Evolutionary conservation across 2,329 filamentous ascomycete genomes (phyloP), one percentile per base, ranked within the genome.

Genomic region (Hypomyces rosellus): DNA sequence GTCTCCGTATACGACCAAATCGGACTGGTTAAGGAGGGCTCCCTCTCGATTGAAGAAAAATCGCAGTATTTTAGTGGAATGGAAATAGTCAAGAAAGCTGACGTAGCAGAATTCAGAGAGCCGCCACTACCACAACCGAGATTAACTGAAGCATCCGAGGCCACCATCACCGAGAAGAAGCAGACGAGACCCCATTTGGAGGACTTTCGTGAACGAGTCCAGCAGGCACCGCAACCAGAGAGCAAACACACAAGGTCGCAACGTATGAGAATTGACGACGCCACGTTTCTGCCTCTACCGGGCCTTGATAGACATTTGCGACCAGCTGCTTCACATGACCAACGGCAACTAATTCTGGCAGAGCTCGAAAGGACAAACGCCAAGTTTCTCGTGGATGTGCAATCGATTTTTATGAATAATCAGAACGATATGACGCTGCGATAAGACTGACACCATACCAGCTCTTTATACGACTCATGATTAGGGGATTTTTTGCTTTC

Each of bases 321-420:
- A 14, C 56, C 55, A 8, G 14, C 8, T 2, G 36, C 49, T 7
- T 13, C 39, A 7, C 51, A 55, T 34, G 54, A 46, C 6, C 54
- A 58, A 25, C 57, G 63, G 12, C 47, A 61, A 43, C 49, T 59
- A 13, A 54, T 67, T n/a, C 53, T 68, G 9, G 55, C 55, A 25
- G 55, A 63, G 34, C 56, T 68, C 7, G 58, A 62, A 45, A 61
- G 52, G 15, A 57, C 59, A 5, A 62, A 64, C 4, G 52, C 53
- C 4, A 65, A 61, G 25, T 67, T 67, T 39, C 48, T 67, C 5
- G 49, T 51, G 2, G 56, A 63, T 16, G 33, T 22, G 14, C 14
- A 38, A 38, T 38, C 25, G 6, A 30, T 30, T 30, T 30, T 30
- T 30, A 30, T 30, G 25, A 30, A 30, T 2, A 30, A 30, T 30